Evolutionary conservation across 2,329 filamentous ascomycete species (phyloP).

Genomic region (Conoideocrella luteorostrata): DNA sequence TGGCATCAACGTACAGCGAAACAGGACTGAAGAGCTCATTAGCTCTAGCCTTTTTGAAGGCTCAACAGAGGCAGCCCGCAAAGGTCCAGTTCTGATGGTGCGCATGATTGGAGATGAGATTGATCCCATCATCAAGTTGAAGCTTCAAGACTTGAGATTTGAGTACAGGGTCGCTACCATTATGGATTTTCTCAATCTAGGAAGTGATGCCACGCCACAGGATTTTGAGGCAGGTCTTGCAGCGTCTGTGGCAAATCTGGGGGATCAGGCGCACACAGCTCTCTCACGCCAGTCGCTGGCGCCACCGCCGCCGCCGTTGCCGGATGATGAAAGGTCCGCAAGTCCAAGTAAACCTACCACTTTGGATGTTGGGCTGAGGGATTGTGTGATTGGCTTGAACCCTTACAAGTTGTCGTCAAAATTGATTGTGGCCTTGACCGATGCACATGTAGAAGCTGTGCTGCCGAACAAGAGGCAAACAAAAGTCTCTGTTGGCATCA

Average conservation of each 20-base stretch:
- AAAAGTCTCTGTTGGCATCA: slow-evolving; percentile 59
- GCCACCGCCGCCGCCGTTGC: too few species aligned
- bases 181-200: slow-evolving; percentile 69
- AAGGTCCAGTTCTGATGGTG: slow-evolving; percentile 64
- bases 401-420: slow-evolving; percentile 71
- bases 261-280: slow-evolving; percentile 52
- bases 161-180: slow-evolving; percentile 85
- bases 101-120: slow-evolving; percentile 91
- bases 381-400: slow-evolving; percentile 80
- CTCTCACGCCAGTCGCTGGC: slow-evolving; percentile 24
- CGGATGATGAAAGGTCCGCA: slow-evolving; percentile 16
- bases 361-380: slow-evolving; percentile 68
- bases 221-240: slow-evolving; percentile 71
- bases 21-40: slow-evolving; percentile 64
- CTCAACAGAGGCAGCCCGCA: slow-evolving; percentile 19
- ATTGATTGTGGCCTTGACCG: slow-evolving; percentile 69
- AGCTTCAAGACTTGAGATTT: slow-evolving; percentile 74
- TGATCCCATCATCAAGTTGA: slow-evolving; percentile 83
- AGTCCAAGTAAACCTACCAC: slow-evolving; percentile 50
- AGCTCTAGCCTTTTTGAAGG: slow-evolving; percentile 37
- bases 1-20: slow-evolving; percentile 54
- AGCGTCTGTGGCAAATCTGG: slow-evolving; percentile 71
- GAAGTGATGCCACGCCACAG: slow-evolving; percentile 59
- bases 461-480: slow-evolving; percentile 61
- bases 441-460: slow-evolving; percentile 63